phyloP scores from a whole-genome alignment of 495 filamentous ascomycete genomes.

The Glonium stellatum region DNA sequence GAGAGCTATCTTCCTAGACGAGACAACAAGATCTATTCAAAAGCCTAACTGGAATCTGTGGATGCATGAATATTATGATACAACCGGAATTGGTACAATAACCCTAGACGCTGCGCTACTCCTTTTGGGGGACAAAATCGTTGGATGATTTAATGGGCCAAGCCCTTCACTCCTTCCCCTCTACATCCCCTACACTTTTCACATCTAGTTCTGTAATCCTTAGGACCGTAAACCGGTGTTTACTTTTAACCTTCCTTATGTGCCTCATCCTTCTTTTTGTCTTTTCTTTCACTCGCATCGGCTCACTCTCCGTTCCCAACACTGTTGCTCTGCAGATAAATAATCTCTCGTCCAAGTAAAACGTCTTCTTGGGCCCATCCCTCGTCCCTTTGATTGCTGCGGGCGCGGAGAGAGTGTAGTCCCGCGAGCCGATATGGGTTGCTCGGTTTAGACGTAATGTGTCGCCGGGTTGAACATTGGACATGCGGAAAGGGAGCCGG shows the following conservation, averaged over 20 bases:
- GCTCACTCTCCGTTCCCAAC: conserved; percentile 81
- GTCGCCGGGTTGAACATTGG: conserved; percentile 72
- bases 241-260: conserved; percentile 66
- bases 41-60: neutral
- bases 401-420: conserved; percentile 73
- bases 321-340: conserved; percentile 83
- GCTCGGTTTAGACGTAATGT: conserved; percentile 80
- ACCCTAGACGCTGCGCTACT: neutral
- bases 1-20: neutral
- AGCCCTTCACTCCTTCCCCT: conserved; percentile 27
- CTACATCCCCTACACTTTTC: conserved; percentile 48
- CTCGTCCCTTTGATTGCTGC: conserved; percentile 43
- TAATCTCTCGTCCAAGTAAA: conserved; percentile 66
- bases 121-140: neutral
- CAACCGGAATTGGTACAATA: neutral
- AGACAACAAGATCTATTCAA: neutral
- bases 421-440: conserved; percentile 68
- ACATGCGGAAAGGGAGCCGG: conserved; percentile 93
- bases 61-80: neutral
- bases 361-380: conserved; percentile 19
- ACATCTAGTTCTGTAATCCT: conserved; percentile 74
- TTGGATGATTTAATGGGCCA: too few species aligned
- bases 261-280: conserved; percentile 81
- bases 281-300: conserved; percentile 81
- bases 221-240: conserved; percentile 83